Percentiles rank a stretch among this genome's conserved stretches.
phyloP scores from a whole-genome alignment of 2,329 filamentous ascomycete genomes.

The Stemphylium lycopersici region DNA sequence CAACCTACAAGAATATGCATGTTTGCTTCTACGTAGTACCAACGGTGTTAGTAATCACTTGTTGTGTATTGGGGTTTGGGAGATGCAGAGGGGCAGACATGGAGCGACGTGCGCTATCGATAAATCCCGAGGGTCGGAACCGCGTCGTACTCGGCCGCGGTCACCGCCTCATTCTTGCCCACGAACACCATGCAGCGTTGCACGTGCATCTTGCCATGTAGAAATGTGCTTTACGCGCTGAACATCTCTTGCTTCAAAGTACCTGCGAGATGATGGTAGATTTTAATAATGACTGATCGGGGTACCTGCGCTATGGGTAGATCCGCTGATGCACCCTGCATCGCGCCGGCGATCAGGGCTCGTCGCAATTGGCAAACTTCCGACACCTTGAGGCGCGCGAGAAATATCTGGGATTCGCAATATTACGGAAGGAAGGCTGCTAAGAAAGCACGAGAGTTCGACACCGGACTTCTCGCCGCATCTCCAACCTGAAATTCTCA shows the following conservation, averaged over 20 bases:
- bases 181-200: background rate
- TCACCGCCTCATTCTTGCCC: conserved; percentile 11
- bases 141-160: conserved; percentile 7
- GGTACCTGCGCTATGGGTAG: conserved; percentile 14
- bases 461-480: conserved; percentile 15
- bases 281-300: background rate
- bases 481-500: conserved; percentile 15
- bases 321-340: conserved; percentile 14
- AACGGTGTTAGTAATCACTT: conserved; percentile 8
- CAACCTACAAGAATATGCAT: conserved; percentile 50
- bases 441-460: background rate
- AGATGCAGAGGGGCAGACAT: conserved; percentile 22
- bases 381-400: background rate
- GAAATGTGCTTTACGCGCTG: background rate
- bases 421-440: background rate
- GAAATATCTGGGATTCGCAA: background rate
- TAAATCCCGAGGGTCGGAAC: conserved; percentile 14
- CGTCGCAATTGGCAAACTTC: background rate
- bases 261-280: background rate
- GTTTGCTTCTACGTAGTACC: conserved; percentile 5
- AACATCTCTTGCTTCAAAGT: background rate
- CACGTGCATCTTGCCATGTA: background rate
- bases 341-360: conserved; percentile 6
- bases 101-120: conserved; percentile 34
- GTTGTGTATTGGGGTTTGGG: conserved; percentile 12